Percentiles rank a stretch among this genome's conserved stretches.
Evolutionary conservation across 768 basidiomycete species (phyloP).

Genomic region (Thelephora aurantiotincta): DNA sequence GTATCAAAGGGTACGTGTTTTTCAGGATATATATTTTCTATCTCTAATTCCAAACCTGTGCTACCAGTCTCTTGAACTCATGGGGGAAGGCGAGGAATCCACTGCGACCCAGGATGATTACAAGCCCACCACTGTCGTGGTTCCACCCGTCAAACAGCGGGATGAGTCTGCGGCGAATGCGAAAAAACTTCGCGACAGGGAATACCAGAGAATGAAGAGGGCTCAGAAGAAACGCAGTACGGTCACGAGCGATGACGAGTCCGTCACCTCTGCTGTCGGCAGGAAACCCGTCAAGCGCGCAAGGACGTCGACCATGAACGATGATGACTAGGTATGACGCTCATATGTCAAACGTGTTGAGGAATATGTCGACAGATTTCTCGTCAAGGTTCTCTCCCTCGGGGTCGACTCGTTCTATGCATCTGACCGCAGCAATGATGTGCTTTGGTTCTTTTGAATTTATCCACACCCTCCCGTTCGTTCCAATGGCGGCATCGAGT

Average conservation of each 20-base stretch:
- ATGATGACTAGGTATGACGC: slow-evolving; percentile 1
- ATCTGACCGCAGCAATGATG: slow-evolving; percentile 61
- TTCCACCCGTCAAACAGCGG: slow-evolving; percentile 57
- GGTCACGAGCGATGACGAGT: slow-evolving; percentile 68
- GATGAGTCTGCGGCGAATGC: slow-evolving; percentile 59
- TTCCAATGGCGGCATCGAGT: slow-evolving; percentile 77
- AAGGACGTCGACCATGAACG: slow-evolving; percentile 56
- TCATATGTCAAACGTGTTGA: slow-evolving; percentile 31
- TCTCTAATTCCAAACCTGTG: slow-evolving; percentile 4
- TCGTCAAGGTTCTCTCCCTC: slow-evolving; percentile 54
- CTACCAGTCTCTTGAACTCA: slow-evolving; percentile 56
- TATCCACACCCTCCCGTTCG: slow-evolving; percentile 90
- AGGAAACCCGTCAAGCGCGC: slow-evolving; percentile 57
- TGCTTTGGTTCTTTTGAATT: slow-evolving; percentile 58
- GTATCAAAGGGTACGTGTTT: slow-evolving; percentile 43
- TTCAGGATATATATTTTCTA: not conserved
- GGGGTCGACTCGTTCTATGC: slow-evolving; percentile 72
- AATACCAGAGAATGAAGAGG: slow-evolving; percentile 69
- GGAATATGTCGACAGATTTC: slow-evolving; percentile 33
- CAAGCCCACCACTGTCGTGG: slow-evolving; percentile 47
- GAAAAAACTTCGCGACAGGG: slow-evolving; percentile 67
- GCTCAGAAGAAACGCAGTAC: slow-evolving; percentile 48
- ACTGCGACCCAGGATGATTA: slow-evolving; percentile 47
- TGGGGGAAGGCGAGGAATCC: slow-evolving; percentile 54
- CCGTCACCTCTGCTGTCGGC: slow-evolving; percentile 23